Evolutionary conservation across 345 rosid genomes (phyloP), one percentile per base, ranked within the genome.

Genomic region (Nephelium lappaceum): DNA sequence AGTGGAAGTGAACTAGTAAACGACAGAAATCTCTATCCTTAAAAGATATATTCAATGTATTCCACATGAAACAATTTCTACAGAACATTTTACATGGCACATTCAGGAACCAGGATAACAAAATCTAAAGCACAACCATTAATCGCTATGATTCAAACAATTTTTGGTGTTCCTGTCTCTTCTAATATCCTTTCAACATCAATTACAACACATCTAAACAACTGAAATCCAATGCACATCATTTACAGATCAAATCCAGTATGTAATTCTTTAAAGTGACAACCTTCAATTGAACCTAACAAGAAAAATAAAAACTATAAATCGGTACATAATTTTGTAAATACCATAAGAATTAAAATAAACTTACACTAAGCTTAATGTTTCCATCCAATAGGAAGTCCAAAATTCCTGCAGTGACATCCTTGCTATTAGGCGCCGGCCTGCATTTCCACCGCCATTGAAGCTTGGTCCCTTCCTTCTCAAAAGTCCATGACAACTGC

Each of bases 401-500:
- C 91, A 95, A 82, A 76, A 95, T 85, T 53, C 72, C 94, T 0
- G 89, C 77, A 2, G 88, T 91, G 53, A 83, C 85, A 86, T 77
- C 84, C 84, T 86, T 84, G 82, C 63, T 51, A 77, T 90, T 91
- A 15, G 89, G 77, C 1, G 89, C 86, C 3, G 90, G 93, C 79
- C 72, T 85, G 75, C 91, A 93, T 77, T 92, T 93, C 97, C 99
- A 95, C 70, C 97, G 77, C 98, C 99, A 93, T 72, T 93, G 95
- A 2, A 95, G 93, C 82, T 86, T 93, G 23, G 85, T 95, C 81
- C 97, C 98, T 84, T 89, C 95, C 81, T 87, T 93, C 81, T 92
- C 97, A 85, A 95, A 95, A 0, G 91, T 92, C 99, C 98, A 93
- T 0, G 97, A 91, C 62, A 95, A 85, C 98, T 95, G 82, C 85